Conservation (phyloP, 2,329 filamentous ascomycete species). For the Fusarium aywerte region DNA sequence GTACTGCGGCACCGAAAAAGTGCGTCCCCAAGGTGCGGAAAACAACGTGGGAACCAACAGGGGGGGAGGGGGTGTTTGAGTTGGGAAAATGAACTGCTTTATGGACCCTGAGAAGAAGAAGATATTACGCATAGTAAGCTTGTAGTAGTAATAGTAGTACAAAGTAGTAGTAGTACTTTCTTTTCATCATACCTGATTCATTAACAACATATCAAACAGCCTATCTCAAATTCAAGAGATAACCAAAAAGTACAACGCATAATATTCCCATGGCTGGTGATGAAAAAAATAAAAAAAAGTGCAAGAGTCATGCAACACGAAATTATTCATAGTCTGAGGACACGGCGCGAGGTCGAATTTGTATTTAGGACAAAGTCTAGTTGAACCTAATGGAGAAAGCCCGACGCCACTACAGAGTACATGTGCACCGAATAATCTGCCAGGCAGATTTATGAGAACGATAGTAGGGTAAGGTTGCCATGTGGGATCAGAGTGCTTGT, state of each 20-base stretch:
- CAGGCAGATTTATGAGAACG: neutral
- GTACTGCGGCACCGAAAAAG: constrained; percentile 18
- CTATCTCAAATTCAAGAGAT: neutral
- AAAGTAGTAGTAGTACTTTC: no score
- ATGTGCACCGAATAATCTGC: constrained; percentile 1
- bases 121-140: neutral
- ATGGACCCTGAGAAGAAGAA: constrained; percentile 18
- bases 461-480: constrained; percentile 24
- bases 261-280: neutral
- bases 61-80: constrained; percentile 4
- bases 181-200: neutral
- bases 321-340: constrained; percentile 29
- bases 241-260: neutral
- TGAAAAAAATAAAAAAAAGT: constrained; percentile 8
- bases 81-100: constrained; percentile 1
- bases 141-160: neutral
- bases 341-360: constrained; percentile 30
- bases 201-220: neutral
- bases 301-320: constrained; percentile 37
- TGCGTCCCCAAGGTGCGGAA: constrained; percentile 24
- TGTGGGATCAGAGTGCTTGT: constrained; percentile 28
- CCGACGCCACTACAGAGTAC: constrained; percentile 40
- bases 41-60: constrained; percentile 37
- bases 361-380: constrained; percentile 39
- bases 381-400: constrained; percentile 35